Evolutionary conservation across 768 basidiomycete species (phyloP), one percentile per base, ranked within the genome.

Genomic region (Hydnomerulius pinastri): DNA sequence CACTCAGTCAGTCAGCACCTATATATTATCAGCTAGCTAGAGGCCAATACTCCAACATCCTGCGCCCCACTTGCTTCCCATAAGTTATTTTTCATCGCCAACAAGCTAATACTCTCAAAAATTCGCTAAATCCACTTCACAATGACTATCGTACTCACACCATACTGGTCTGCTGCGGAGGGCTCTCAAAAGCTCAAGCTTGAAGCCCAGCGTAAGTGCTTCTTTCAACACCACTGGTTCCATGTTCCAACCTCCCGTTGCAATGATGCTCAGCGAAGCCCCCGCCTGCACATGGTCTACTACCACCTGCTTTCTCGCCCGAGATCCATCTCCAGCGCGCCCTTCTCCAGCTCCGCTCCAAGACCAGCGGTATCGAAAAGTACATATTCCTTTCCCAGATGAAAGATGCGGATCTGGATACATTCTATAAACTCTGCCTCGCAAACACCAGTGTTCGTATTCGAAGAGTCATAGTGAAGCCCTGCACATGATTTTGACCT

Each of bases 371-470:
- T 50, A 81, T 94, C 35, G 90, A 93, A 64, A 89, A 91, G 72
- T 87, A 96, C 71, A 89, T 92, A 63, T 94, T 85, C 64, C 81
- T 96, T 24, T 80, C 83, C 8, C 79, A 80, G 48, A 76, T 95
- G 51, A 87, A 92, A 65, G 73, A 83, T 55, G 74, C 84, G 43
- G 85, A 95, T 64, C 79, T 81, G 12, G 67, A 76, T 39, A 79
- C 87, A 66, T 97, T 94, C 71, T 96, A 91, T 72, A 78, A 77
- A 40, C 75, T 93, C 12, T 85, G 89, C 67, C 68, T 87, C 37
- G 74, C 77, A 37, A 77, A 92, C 64, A 83, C 92, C 80, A 68
- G 30, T 35, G 55, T 62, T 43, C 48, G 59, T 53, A 25, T 15
- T 42, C 32, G 17, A 43, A 23, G 18, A 30, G 39, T 30, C 53